Evolutionary conservation across 345 rosid species (phyloP).

Genomic region (Syzygium aromaticum): DNA sequence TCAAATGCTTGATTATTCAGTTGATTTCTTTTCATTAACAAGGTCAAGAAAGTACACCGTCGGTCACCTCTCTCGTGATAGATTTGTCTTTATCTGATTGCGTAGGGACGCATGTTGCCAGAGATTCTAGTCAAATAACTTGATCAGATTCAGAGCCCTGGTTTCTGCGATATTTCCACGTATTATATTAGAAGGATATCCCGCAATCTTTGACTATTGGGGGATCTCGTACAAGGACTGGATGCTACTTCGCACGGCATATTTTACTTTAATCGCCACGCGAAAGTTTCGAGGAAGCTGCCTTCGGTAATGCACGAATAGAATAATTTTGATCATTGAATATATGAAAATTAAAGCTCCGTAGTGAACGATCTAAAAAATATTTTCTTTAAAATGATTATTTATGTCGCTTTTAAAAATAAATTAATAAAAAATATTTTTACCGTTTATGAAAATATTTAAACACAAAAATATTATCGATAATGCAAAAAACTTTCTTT

Average conservation of each 20-base stretch:
- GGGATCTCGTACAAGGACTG: not conserved
- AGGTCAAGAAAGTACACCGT: not conserved
- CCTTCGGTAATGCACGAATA: not conserved
- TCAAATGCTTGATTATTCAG: accelerated
- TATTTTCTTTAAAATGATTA: too few relatives aligned
- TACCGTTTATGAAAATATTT: too few relatives aligned
- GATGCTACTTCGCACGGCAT: not conserved
- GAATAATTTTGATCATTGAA: not conserved
- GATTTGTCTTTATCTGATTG: not conserved
- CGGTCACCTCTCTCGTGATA: not conserved
- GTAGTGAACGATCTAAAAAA: accelerated
- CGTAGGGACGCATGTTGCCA: not conserved
- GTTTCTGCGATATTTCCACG: not conserved
- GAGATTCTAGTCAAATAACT: not conserved
- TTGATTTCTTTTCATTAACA: not conserved
- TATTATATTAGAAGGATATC: not conserved
- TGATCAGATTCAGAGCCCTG: not conserved
- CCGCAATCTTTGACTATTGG: not conserved
- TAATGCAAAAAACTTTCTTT: too few relatives aligned
- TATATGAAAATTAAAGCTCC: not conserved
- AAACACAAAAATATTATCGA: too few relatives aligned
- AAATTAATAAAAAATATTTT: too few relatives aligned
- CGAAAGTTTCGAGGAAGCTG: not conserved
- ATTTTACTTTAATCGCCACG: not conserved
- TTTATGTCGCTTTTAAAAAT: too few relatives aligned